A percentile compares a stretch with the other conserved stretches of the same genome.
These are phyloP conservation scores for Fraxinus quadrangulata DNA, from an alignment of 257 asterid species.

Conservation along the genomic window DNA sequence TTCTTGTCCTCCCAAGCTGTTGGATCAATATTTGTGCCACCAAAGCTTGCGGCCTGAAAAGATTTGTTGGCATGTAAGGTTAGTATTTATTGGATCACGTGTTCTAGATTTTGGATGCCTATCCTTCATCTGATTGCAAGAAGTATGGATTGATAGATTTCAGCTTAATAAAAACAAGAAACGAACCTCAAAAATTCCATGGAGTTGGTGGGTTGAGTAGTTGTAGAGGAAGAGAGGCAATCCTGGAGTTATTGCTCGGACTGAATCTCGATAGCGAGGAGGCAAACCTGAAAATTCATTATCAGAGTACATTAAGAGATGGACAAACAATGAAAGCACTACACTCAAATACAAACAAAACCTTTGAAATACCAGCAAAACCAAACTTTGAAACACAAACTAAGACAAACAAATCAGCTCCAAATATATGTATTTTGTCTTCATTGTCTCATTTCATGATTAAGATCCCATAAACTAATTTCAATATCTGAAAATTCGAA, in stretches of 20 bases:
- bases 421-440: background rate
- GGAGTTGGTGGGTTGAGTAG: constrained; percentile 93
- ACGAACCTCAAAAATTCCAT: constrained; percentile 88
- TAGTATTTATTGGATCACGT: background rate
- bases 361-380: background rate
- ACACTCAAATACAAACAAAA: background rate
- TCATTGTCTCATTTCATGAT: background rate
- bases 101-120: background rate
- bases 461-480: background rate
- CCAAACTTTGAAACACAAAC: background rate
- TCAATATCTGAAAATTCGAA: background rate
- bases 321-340: background rate
- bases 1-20: constrained; percentile 99
- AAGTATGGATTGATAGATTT: background rate
- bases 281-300: constrained; percentile 69
- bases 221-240: constrained; percentile 91
- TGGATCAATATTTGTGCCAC: constrained; percentile 90
- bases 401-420: background rate
- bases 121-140: background rate
- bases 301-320: background rate
- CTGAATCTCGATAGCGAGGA: constrained; percentile 90
- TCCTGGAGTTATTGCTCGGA: constrained; percentile 92
- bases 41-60: constrained; percentile 88
- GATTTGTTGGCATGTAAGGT: background rate
- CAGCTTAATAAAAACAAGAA: background rate